Evolutionary conservation across 345 rosid genomes (phyloP), one percentile per base, ranked within the genome.

Genomic region (Limnanthes douglasii): DNA sequence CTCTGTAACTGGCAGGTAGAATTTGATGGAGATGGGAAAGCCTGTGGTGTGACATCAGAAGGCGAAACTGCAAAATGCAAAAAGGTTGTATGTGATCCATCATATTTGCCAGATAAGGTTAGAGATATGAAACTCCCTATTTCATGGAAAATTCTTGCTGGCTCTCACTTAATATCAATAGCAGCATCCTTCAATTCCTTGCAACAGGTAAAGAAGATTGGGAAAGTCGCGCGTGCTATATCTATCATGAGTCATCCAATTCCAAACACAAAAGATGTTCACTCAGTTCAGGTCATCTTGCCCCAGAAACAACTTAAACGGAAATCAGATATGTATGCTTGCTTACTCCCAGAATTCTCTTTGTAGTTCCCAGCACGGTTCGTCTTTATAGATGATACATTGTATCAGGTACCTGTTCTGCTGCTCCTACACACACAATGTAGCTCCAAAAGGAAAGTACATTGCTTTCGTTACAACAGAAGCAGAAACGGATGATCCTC

Each of bases 11-110:
- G 60, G 15, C 46, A 82, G 86, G 95, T 90, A 31, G 93, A 90
- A 68, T 80, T 84, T 41, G 86, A 71, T 21, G 72, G 34, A 2
- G 61, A 51, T 29, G 94, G 95, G 18, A 90, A 77, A 54, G 98
- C 59, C 31, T 43, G 24, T 11, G 83, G 96, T 39, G 96, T 84
- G 29, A 80, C 88, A 16, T 88, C 90, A 2, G 84, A 74, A 51
- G 90, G 90, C 41, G 94, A 90, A 65, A 90, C 94, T 50, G 94
- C 94, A 11, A 90, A 80, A 54, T 84, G 94, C 72, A 80, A 90
- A 56, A 90, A 90, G 56, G 56, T 75, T 58, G 93, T 90, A 15
- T 84, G 86, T 32, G 93, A 75, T 53, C 94, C 94, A 16, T 84
- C 85, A 6, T 90, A 84, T 53, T 66, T 90, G 46, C 61, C 82